Conservation (phyloP, 75 land plant species). For the Pinus taeda region DNA sequence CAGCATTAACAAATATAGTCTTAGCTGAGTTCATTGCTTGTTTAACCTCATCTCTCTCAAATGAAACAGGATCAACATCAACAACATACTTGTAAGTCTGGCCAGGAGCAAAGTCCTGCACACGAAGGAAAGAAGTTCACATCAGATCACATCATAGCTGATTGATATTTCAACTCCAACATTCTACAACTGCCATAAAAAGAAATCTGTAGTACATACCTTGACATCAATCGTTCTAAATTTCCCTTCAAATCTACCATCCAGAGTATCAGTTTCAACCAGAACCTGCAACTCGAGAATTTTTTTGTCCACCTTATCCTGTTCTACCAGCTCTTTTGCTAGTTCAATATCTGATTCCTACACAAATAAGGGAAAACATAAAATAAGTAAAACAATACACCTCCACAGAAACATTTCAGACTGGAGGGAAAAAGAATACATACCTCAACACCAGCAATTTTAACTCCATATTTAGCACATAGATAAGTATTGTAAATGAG, state of each 20-base stretch:
- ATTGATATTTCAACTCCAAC: not conserved
- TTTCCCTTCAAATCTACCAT: constrained; percentile 40
- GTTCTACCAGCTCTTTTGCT: constrained; percentile 42
- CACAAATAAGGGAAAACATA: constrained; percentile 2
- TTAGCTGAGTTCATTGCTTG: constrained; percentile 32
- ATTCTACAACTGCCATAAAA: not conserved
- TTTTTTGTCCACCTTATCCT: constrained; percentile 36
- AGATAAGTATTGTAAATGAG: constrained; percentile 49
- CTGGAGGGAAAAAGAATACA: too few species aligned
- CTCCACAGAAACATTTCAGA: not conserved
- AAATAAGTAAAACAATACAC: constrained; percentile 1
- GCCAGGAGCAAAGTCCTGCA: constrained; percentile 30
- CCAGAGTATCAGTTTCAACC: constrained; percentile 38
- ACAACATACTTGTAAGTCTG: constrained; percentile 34
- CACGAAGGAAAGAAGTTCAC: not conserved
- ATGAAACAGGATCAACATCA: constrained; percentile 47
- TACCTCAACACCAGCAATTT: constrained; percentile 52
- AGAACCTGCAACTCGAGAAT: constrained; percentile 39
- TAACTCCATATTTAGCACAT: constrained; percentile 55
- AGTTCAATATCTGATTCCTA: constrained; percentile 56
- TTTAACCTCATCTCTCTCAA: constrained; percentile 26
- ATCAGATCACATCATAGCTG: not conserved
- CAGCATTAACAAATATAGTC: constrained; percentile 56
- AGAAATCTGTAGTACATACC: constrained; percentile 12
- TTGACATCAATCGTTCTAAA: constrained; percentile 31